A percentile compares a stretch with the other conserved stretches of the same genome.
Conservation (phyloP, 352 stramenopile genomes). For the Phytophthora sojae region DNA sequence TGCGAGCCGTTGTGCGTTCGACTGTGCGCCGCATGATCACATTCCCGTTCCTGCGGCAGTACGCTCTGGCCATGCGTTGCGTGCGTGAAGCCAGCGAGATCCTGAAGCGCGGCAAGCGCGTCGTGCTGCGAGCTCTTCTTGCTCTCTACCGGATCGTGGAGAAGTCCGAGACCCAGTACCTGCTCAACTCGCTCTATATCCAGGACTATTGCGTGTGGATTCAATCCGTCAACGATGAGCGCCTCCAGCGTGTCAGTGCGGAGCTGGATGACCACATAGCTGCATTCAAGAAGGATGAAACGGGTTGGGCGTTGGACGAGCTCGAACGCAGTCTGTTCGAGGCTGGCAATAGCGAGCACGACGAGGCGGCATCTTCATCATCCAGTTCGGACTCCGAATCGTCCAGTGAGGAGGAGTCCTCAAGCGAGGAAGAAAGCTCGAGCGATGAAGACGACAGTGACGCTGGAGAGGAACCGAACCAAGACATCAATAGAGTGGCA, state of each 20-base stretch:
- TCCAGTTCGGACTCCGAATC: slow-evolving; percentile 39
- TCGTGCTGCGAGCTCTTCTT: slow-evolving; percentile 92
- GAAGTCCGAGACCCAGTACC: slow-evolving; percentile 96
- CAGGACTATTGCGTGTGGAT: slow-evolving; percentile 94
- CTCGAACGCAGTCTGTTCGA: slow-evolving; percentile 72
- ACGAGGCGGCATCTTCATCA: slow-evolving; percentile 28
- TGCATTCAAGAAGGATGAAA: slow-evolving; percentile 73
- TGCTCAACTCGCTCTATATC: slow-evolving; percentile 97
- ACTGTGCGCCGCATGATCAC: slow-evolving; percentile 92
- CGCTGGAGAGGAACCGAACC: slow-evolving; percentile 1
- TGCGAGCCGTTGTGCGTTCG: slow-evolving; percentile 69
- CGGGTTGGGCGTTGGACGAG: slow-evolving; percentile 79
- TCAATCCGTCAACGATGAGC: slow-evolving; percentile 67
- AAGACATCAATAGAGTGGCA: not conserved
- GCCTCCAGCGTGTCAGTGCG: slow-evolving; percentile 45
- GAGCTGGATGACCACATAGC: slow-evolving; percentile 39
- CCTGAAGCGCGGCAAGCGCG: slow-evolving; percentile 86
- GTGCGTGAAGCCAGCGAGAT: slow-evolving; percentile 88
- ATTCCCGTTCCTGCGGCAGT: slow-evolving; percentile 97
- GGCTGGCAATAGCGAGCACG: slow-evolving; percentile 31
- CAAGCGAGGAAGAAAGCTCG: slow-evolving; percentile 40
- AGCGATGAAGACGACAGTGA: slow-evolving; percentile 22
- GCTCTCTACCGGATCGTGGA: slow-evolving; percentile 93
- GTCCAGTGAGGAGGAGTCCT: slow-evolving; percentile 40
- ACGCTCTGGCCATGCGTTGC: slow-evolving; percentile 81